Evolutionary conservation across 306 rosid species (phyloP).

Genomic region (Vicia villosa): DNA sequence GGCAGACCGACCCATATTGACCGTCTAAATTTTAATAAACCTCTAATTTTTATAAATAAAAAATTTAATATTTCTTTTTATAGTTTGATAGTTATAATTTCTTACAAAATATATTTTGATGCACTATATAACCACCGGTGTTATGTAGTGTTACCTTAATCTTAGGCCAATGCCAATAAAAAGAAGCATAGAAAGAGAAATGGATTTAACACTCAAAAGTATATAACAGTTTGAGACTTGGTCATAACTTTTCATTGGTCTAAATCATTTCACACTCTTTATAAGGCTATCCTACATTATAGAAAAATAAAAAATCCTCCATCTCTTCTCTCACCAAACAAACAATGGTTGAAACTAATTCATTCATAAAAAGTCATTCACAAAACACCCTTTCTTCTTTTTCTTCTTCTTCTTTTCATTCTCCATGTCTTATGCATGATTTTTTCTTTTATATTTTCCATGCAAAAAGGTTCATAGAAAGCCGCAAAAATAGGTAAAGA

Average conservation of each 20-base stretch:
- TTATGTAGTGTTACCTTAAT: conserved; percentile 8
- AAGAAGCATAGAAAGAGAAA: neutral
- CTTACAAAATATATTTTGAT: neutral
- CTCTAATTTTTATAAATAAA: no score
- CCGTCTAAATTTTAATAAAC: no score
- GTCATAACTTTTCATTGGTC: conserved; percentile 38
- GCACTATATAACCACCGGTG: neutral
- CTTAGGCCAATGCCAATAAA: conserved; percentile 23
- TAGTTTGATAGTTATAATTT: no score
- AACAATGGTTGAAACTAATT: neutral
- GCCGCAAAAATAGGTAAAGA: conserved; percentile 49
- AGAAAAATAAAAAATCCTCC: conserved; percentile 40
- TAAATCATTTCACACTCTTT: conserved; percentile 24
- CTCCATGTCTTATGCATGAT: conserved; percentile 9
- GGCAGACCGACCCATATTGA: no score
- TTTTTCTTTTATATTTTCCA: neutral
- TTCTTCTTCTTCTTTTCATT: neutral
- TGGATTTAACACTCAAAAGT: conserved; percentile 14
- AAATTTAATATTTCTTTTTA: no score
- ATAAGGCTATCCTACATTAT: conserved; percentile 53
- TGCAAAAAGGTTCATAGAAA: conserved; percentile 23
- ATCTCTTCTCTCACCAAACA: neutral
- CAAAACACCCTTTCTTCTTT: conserved; percentile 13
- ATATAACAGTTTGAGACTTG: conserved; percentile 34
- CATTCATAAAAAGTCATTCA: neutral